These are phyloP conservation scores for Davidsoniella neocaledoniae DNA, from an alignment of 2,329 filamentous ascomycete species.

Conservation along the genomic window DNA sequence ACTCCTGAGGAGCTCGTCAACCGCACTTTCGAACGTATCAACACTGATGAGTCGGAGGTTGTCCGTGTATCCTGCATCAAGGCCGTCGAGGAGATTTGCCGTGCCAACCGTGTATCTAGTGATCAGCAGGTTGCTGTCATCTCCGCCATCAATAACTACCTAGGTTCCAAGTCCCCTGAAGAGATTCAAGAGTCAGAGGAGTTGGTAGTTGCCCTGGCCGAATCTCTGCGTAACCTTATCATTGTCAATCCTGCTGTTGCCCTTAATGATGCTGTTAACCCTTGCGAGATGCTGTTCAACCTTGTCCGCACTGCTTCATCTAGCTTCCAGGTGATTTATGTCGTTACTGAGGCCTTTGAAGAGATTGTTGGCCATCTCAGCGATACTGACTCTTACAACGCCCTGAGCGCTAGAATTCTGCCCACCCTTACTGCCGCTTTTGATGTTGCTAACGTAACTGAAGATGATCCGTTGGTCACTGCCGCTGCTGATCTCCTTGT, in stretches of 20 bases:
- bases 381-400: conserved; percentile 52
- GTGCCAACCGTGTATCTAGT: conserved; percentile 30
- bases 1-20: conserved; percentile 51
- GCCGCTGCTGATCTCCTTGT: conserved; percentile 74
- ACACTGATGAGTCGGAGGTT: conserved; percentile 62
- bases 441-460: conserved; percentile 69
- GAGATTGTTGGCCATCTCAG: conserved; percentile 59
- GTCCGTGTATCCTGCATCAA: conserved; percentile 88
- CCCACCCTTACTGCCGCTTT: conserved; percentile 80
- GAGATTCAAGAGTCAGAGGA: conserved; percentile 84
- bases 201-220: conserved; percentile 74
- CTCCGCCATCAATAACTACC: conserved; percentile 52
- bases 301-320: conserved; percentile 75
- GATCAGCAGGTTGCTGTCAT: conserved; percentile 45
- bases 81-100: conserved; percentile 54
- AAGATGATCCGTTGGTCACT: conserved; percentile 70
- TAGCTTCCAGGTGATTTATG: conserved; percentile 79
- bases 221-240: conserved; percentile 71
- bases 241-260: conserved; percentile 60
- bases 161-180: conserved; percentile 61
- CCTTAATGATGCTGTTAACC: conserved; percentile 52
- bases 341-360: conserved; percentile 83
- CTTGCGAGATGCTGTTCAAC: conserved; percentile 70
- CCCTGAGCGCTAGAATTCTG: conserved; percentile 69
- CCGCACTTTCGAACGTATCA: conserved; percentile 58